Percentiles rank a stretch among this genome's conserved stretches.
These are phyloP conservation scores for Eucalyptus coolabah DNA, from an alignment of 345 rosid species.

Conservation along the genomic window DNA sequence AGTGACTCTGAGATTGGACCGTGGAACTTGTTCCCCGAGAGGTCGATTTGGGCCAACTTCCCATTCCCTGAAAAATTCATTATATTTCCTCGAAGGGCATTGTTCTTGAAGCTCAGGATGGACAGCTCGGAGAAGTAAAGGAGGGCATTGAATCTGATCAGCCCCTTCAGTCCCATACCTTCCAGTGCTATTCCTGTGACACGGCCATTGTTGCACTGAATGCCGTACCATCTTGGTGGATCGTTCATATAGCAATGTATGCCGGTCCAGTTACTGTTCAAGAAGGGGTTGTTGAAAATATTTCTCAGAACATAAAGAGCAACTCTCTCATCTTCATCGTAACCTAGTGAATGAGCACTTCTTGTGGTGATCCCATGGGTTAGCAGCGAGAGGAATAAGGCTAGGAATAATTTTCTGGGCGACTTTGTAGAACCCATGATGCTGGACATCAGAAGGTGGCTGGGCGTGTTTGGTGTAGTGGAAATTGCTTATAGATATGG, in stretches of 20 bases:
- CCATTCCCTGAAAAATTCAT: conserved; percentile 28
- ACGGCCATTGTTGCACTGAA: conserved; percentile 9
- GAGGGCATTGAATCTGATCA: conserved; percentile 1
- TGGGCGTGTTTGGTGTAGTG: not conserved
- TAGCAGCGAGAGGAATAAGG: not conserved
- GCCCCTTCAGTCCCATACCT: conserved; percentile 15
- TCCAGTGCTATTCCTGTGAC: conserved; percentile 18
- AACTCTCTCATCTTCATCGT: conserved; percentile 4
- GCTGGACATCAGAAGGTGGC: not conserved
- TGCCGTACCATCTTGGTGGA: conserved; percentile 25
- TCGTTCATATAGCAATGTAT: conserved; percentile 9
- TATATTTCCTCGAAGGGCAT: conserved; percentile 16
- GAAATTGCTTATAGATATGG: not conserved
- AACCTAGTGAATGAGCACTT: not conserved
- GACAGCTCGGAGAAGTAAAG: conserved; percentile 13
- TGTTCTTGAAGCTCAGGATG: conserved; percentile 23
- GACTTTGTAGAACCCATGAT: not conserved
- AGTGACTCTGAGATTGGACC: conserved; percentile 18
- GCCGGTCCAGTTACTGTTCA: conserved; percentile 32
- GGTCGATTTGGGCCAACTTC: conserved; percentile 16
- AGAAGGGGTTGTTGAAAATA: conserved; percentile 15
- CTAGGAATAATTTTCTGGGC: not conserved
- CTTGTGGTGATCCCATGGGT: not conserved
- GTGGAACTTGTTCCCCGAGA: conserved; percentile 19
- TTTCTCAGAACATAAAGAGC: conserved; percentile 24